Percentiles rank a stretch among this genome's conserved stretches.
Conservation (phyloP, 768 basidiomycete genomes). For the Rhodotorula paludigena region DNA sequence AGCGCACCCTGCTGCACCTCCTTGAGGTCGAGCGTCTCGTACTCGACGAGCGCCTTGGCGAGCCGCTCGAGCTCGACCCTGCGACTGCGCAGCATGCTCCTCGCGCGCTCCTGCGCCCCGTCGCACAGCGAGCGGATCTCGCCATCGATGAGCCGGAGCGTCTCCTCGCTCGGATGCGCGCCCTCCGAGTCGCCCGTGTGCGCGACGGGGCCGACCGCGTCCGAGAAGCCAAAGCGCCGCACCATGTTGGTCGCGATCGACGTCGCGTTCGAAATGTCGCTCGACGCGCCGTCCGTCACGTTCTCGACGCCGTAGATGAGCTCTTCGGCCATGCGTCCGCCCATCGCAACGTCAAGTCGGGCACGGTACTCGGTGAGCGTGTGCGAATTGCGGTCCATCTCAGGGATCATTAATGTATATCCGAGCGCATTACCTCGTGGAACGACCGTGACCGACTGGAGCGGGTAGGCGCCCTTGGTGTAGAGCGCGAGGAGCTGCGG, state of each 20-base stretch:
- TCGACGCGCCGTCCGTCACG: conserved; percentile 85
- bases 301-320: conserved; percentile 42
- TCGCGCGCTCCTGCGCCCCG: conserved; percentile 64
- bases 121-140: conserved; percentile 77
- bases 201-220: conserved; percentile 62
- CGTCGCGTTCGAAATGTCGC: conserved; percentile 73
- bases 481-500: conserved; percentile 66
- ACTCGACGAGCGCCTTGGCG: conserved; percentile 84
- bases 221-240: conserved; percentile 56
- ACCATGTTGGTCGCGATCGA: conserved; percentile 79
- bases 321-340: conserved; percentile 83
- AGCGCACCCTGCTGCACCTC: conserved; percentile 66
- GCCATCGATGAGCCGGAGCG: conserved; percentile 77
- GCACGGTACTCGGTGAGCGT: conserved; percentile 47
- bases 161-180: conserved; percentile 62
- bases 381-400: conserved; percentile 48
- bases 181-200: conserved; percentile 60
- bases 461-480: conserved; percentile 89
- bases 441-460: conserved; percentile 84
- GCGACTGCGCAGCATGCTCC: conserved; percentile 56
- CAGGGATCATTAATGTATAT: conserved; percentile 52
- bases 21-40: conserved; percentile 82
- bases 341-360: conserved; percentile 41
- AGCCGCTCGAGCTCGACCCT: conserved; percentile 74
- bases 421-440: conserved; percentile 93